Conservation (phyloP, 805 yeast species). For the Zygotorulaspora chibaensis region DNA sequence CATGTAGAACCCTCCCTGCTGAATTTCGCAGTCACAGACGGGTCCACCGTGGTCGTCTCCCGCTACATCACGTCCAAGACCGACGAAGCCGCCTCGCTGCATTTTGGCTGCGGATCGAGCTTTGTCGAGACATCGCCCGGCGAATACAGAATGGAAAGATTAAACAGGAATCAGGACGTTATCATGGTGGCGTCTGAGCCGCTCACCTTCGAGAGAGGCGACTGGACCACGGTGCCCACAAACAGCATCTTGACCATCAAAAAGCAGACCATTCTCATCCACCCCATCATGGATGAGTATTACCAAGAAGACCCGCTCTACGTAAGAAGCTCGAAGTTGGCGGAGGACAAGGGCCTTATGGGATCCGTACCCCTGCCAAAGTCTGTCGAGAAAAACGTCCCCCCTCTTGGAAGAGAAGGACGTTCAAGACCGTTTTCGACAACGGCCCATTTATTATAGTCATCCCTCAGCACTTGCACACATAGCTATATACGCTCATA, state of each 20-base stretch:
- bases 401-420: conserved; percentile 79
- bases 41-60: conserved; percentile 77
- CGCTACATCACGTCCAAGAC: conserved; percentile 83
- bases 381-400: conserved; percentile 50
- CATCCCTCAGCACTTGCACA: too few relatives aligned
- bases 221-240: conserved; percentile 96
- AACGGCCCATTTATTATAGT: conserved; percentile 4
- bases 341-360: conserved; percentile 88
- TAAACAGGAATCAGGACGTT: conserved; percentile 88
- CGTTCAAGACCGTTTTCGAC: conserved; percentile 39
- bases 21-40: conserved; percentile 95
- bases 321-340: conserved; percentile 72
- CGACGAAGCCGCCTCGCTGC: conserved; percentile 94
- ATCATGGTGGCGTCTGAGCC: conserved; percentile 98
- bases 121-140: conserved; percentile 90
- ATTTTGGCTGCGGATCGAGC: conserved; percentile 88
- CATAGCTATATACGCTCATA: too few relatives aligned
- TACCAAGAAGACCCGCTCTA: conserved; percentile 67
- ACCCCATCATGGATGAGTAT: conserved; percentile 88
- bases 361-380: conserved; percentile 79
- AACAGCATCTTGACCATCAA: conserved; percentile 79
- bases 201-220: conserved; percentile 90
- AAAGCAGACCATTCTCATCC: conserved; percentile 81
- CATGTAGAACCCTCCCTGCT: conserved; percentile 71
- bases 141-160: conserved; percentile 88